Conservation (phyloP, 2,329 filamentous ascomycete genomes). For the Botryotinia calthae region DNA sequence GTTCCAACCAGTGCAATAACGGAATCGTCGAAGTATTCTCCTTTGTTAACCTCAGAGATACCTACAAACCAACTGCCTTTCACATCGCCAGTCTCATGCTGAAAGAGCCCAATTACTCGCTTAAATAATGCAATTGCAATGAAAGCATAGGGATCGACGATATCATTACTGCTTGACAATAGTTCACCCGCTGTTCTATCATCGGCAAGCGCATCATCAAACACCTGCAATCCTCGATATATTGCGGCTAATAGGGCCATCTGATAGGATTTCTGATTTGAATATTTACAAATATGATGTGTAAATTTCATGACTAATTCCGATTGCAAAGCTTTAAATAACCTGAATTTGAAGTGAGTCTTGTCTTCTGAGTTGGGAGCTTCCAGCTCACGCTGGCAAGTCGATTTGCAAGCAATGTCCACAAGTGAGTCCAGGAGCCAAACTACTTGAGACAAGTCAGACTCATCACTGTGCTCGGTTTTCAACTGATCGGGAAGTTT, state of each 20-base stretch:
- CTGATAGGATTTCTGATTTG: constrained; percentile 29
- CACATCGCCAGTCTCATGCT: constrained; percentile 11
- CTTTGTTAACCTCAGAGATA: constrained; percentile 10
- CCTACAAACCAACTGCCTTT: constrained; percentile 22
- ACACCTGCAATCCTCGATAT: constrained; percentile 27
- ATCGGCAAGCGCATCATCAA: constrained; percentile 29
- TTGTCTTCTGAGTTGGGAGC: constrained; percentile 9
- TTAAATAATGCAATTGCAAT: constrained; percentile 27
- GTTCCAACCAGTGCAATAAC: constrained; percentile 27
- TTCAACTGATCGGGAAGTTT: constrained; percentile 29
- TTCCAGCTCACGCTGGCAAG: constrained; percentile 22
- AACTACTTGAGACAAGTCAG: constrained; percentile 24
- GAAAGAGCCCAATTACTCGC: constrained; percentile 21
- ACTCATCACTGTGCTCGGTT: neutral
- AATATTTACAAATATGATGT: constrained; percentile 18
- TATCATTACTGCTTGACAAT: neutral
- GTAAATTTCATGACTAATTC: constrained; percentile 27
- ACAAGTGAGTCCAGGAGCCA: constrained; percentile 28
- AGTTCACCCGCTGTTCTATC: constrained; percentile 5
- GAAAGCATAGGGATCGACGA: constrained; percentile 26
- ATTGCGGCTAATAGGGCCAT: constrained; percentile 31
- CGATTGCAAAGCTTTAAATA: constrained; percentile 29
- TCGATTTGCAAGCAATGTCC: constrained; percentile 28
- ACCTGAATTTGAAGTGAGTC: constrained; percentile 25
- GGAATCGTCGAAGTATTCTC: constrained; percentile 12